Evolutionary conservation across 2,329 filamentous ascomycete genomes (phyloP).

Genomic region (Cercospora canescens): DNA sequence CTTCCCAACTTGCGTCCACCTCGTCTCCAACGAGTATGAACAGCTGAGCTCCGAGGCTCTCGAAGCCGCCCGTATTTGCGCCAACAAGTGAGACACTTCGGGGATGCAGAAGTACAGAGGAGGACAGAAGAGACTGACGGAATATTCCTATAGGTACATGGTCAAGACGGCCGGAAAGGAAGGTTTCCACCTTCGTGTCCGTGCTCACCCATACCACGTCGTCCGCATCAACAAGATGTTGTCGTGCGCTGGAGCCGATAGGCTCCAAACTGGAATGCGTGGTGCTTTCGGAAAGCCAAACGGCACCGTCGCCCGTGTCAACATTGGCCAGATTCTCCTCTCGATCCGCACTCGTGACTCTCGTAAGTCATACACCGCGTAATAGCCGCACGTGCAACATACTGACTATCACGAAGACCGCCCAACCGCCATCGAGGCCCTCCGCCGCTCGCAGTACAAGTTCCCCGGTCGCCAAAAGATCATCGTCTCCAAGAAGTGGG

Average conservation of each 20-base stretch:
- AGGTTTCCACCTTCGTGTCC: conserved; percentile 69
- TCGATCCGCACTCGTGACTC: conserved; percentile 95
- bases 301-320: conserved; percentile 98
- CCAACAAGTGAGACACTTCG: conserved; percentile 78
- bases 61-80: conserved; percentile 99
- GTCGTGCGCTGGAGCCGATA: conserved; percentile 99
- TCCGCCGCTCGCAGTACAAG: conserved; percentile 99
- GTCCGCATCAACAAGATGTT: conserved; percentile 99
- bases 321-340: conserved; percentile 99
- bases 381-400: background rate
- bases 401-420: conserved; percentile 61
- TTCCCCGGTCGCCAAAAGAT: conserved; percentile 99
- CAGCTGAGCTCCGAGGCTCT: conserved; percentile 99
- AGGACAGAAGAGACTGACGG: conserved; percentile 1
- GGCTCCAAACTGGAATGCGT: conserved; percentile 99
- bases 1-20: conserved; percentile 98
- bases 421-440: conserved; percentile 91
- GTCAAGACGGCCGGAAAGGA: conserved; percentile 70
- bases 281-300: conserved; percentile 99
- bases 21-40: conserved; percentile 99
- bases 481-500: conserved; percentile 99
- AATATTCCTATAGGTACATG: conserved; percentile 54
- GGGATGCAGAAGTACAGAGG: background rate
- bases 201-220: conserved; percentile 99
- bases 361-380: conserved; percentile 57